Base-by-base conservation (phyloP, 228 moss, liverwort and hornwort genomes). In the Sphagnum magellanicum region DNA sequence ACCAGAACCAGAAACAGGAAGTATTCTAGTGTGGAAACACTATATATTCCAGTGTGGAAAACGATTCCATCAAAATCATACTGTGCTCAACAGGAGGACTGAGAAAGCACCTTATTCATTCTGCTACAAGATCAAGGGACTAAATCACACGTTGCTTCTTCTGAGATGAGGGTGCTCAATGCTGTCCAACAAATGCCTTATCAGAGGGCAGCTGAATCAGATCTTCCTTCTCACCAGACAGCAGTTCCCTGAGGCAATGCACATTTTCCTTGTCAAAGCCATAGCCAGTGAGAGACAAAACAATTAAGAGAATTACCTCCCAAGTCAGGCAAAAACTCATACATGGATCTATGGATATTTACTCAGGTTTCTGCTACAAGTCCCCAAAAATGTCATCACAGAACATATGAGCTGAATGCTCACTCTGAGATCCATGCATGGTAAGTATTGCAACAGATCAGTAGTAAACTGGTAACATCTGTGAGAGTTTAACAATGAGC, bases 361-460 rank as follows among this genome's bases (percentile, higher is more conserved):
- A 32, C 2, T 32, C 32, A 32, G 32, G 32, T 32, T 32, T 32
- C 32, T 32, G 32, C 32, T 32, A 32, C 16, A 94, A 98, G 58
- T 94, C 94, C 62, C 98, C 98, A 84, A 98, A 98, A 69, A 98
- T 98, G 49, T 98, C 98, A 78, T 98, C 98, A 68, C 87, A 84
- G 60, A 98, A 94, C 90, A 94, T 98, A 73, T 98, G 94, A 57
- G 79, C 78, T 52, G 91, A 86, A 53, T 78, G 79, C 81, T 98
- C 94, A 77, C 83, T 85, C 98, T 98, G 79, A 74, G 77, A 51
- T 32, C 32, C 32, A 32, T 32, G 32, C 32, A 32, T 32, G 32
- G 32, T 32, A 32, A 32, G 32, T 32, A 32, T 32, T 32, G 32
- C 64, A 48, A 59, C 12, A 70, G 60, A 57, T 68, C 15, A 57